A percentile compares a stretch with the other conserved stretches of the same genome.
Evolutionary conservation across 2,329 filamentous ascomycete genomes (phyloP).

Genomic region (Corniculantispora saksenae): DNA sequence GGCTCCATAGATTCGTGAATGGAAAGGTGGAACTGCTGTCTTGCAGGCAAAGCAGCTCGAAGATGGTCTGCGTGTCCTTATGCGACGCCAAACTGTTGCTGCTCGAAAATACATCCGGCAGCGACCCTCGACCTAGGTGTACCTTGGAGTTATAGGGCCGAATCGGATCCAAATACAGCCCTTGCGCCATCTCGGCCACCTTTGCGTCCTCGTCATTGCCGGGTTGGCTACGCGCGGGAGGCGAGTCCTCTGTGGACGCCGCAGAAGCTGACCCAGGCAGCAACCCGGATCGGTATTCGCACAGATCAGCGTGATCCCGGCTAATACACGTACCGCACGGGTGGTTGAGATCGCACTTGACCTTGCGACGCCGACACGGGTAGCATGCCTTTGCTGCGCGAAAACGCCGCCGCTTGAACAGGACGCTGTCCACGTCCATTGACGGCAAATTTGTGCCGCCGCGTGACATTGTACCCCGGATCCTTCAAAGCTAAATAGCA

Average conservation of each 20-base stretch:
- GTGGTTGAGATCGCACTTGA: neutral
- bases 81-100: neutral
- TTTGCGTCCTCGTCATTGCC: neutral
- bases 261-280: neutral
- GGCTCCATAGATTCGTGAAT: constrained; percentile 3
- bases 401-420: neutral
- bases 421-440: neutral
- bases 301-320: neutral
- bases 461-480: neutral
- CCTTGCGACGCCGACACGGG: constrained; percentile 1
- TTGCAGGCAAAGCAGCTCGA: constrained; percentile 6
- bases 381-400: constrained; percentile 6
- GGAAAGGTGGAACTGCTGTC: neutral
- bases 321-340: neutral
- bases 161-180: neutral
- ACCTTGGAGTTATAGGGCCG: neutral
- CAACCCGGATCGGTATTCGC: neutral
- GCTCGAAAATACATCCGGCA: neutral
- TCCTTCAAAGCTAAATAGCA: neutral
- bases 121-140: neutral
- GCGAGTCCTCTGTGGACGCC: neutral
- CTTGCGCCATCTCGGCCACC: neutral
- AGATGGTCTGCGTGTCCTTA: neutral
- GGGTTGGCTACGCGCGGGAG: neutral
- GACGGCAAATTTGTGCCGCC: neutral